Conservation (phyloP, 495 filamentous ascomycete genomes). For the Podospora anserina region DNA sequence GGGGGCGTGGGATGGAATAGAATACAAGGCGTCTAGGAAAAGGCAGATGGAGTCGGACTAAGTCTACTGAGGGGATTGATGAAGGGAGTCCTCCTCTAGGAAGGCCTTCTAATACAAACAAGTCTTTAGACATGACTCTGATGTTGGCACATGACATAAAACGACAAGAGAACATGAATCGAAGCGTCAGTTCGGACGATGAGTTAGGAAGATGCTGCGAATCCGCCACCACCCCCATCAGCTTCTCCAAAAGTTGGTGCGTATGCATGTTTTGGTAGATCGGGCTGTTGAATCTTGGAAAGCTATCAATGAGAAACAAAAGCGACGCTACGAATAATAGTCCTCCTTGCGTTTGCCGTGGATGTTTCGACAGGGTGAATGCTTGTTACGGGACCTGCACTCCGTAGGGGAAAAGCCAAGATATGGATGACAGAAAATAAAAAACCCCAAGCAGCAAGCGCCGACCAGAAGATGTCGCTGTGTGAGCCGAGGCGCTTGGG, state of each 20-base stretch:
- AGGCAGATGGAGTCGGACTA: not conserved
- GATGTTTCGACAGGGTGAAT: not conserved
- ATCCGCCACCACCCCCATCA: not conserved
- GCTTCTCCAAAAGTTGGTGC: not conserved
- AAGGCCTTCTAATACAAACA: not conserved
- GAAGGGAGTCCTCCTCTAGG: not conserved
- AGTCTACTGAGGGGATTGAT: not conserved
- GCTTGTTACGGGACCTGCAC: not conserved
- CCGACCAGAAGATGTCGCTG: not conserved
- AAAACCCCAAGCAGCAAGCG: not conserved
- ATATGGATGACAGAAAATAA: not conserved
- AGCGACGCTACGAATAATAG: not conserved
- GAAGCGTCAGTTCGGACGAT: not conserved
- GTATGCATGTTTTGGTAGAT: not conserved
- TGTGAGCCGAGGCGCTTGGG: conserved; percentile 19
- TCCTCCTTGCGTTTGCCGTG: not conserved
- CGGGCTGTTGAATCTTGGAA: not conserved
- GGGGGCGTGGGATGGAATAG: not conserved
- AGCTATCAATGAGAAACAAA: not conserved
- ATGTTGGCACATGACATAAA: not conserved
- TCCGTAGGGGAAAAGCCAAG: conserved; percentile 1
- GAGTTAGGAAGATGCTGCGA: not conserved
- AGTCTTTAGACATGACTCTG: not conserved
- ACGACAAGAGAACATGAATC: not conserved
- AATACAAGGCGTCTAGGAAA: not conserved